A percentile compares a stretch with the other conserved stretches of the same genome.
Conservation (phyloP, 805 yeast species). For the Wickerhamiella nectarea region DNA sequence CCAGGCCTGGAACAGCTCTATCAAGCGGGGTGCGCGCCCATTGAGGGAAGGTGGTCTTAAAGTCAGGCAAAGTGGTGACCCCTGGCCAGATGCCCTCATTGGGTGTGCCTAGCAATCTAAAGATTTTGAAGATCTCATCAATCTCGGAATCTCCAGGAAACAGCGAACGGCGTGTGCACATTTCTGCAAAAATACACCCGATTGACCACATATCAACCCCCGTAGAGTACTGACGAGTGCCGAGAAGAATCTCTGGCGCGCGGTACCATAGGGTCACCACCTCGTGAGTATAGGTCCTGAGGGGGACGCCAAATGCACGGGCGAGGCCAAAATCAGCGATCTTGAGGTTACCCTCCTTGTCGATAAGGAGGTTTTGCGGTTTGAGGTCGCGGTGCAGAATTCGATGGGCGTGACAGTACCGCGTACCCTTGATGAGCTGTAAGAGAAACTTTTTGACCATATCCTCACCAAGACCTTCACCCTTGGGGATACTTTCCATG, state of each 20-base stretch:
- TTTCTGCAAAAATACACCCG: slow-evolving; percentile 95
- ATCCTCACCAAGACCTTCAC: slow-evolving; percentile 76
- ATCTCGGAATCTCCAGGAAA: slow-evolving; percentile 98
- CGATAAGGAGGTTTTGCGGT: slow-evolving; percentile 89
- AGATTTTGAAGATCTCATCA: slow-evolving; percentile 89
- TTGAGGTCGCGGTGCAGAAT: slow-evolving; percentile 91
- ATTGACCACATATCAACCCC: slow-evolving; percentile 99
- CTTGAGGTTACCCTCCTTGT: slow-evolving; percentile 88
- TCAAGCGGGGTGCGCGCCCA: slow-evolving; percentile 63
- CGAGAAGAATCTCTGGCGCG: slow-evolving; percentile 88
- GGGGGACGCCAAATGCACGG: slow-evolving; percentile 93
- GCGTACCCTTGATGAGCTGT: slow-evolving; percentile 81
- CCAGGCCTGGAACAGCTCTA: slow-evolving; percentile 65
- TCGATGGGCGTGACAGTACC: slow-evolving; percentile 88
- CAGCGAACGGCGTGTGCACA: slow-evolving; percentile 88
- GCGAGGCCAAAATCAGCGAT: slow-evolving; percentile 91
- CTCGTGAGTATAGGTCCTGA: slow-evolving; percentile 93
- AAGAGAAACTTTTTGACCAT: slow-evolving; percentile 88
- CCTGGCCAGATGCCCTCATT: slow-evolving; percentile 91
- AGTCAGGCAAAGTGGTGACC: slow-evolving; percentile 80
- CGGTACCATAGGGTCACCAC: slow-evolving; percentile 97
- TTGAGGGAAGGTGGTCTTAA: slow-evolving; percentile 83
- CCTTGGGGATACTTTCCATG: slow-evolving; percentile 90
- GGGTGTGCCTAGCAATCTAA: slow-evolving; percentile 88
- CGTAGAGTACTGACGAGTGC: slow-evolving; percentile 93